Base-by-base conservation (phyloP, 805 yeast species). In the Cyberlindnera lachancei region DNA sequence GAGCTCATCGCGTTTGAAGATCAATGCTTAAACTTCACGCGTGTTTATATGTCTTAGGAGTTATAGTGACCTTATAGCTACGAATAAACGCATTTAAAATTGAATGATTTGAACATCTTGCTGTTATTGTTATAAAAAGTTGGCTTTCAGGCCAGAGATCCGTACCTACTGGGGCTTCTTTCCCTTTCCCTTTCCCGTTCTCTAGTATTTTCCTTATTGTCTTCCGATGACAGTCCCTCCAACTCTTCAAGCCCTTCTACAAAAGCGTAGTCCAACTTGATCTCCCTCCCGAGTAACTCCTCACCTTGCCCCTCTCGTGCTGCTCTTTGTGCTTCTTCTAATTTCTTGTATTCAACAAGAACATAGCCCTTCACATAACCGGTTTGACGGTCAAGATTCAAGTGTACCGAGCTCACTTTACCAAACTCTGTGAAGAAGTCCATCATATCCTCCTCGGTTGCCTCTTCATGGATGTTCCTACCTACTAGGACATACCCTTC, bases 401-500 rank as follows among this genome's bases (percentile, higher is more conserved):
- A 35, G 36, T 63, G 68, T 2, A 66, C 28, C 15, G 56, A 55
- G 19, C 52, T 48, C 9, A 68, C 56, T 10, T 37, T 45, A 2
- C 69, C 70, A 33, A 41, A 63, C 17, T 66, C 71, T 21, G 60
- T 51, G 38, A 66, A 63, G 21, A 52, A 46, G 40, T 68, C 72
- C 5, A 38, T 37, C 1, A 66, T 36, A 18, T 63, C 68, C 29
- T 65, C 72, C 31, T 68, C 73, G 7, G 65, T 44, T 3, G 64
- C 61, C 42, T 67, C 73, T 23, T 63, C 67, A 34, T 68, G 69
- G 13, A 67, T 31, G 23, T 63, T 63, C 1, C 59, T 50, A 6
- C 55, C 63, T 4, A 66, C 46, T 2, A 67, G 18, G 6, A 66
- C 56, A 52, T 64, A 66, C 11, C 71, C 73, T 38, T 64, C 70